Conservation (phyloP, 805 yeast species). For the Kodamaea leandrae region DNA sequence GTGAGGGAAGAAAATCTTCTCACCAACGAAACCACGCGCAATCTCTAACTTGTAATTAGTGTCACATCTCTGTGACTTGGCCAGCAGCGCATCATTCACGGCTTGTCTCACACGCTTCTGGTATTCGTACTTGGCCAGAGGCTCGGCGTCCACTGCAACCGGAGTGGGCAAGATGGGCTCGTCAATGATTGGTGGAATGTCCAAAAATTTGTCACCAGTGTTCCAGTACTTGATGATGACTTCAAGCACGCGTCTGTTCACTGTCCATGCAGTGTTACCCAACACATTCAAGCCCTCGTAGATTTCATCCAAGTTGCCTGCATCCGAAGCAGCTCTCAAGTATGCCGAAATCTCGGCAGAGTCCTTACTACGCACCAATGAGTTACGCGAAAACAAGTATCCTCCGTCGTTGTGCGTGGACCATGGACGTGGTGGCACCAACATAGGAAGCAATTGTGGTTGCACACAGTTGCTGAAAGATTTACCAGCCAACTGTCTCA, state of each 20-base stretch:
- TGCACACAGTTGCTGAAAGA: conserved; percentile 62
- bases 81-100: conserved; percentile 59
- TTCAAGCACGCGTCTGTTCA: conserved; percentile 67
- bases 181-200: conserved; percentile 53
- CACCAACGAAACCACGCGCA: conserved; percentile 87
- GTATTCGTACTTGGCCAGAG: conserved; percentile 66
- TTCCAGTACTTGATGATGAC: conserved; percentile 84
- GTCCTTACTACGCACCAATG: conserved; percentile 73
- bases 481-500: conserved; percentile 65
- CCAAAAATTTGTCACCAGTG: conserved; percentile 70
- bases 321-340: conserved; percentile 75
- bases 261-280: conserved; percentile 91
- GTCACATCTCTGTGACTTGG: conserved; percentile 89
- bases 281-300: conserved; percentile 81
- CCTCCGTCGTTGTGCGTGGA: conserved; percentile 81
- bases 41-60: conserved; percentile 90
- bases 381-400: conserved; percentile 60
- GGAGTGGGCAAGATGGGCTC: conserved; percentile 47
- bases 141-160: conserved; percentile 70
- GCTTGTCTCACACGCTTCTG: conserved; percentile 56
- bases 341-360: conserved; percentile 90
- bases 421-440: conserved; percentile 91
- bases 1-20: conserved; percentile 73
- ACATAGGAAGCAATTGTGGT: conserved; percentile 92
- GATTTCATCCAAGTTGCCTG: conserved; percentile 61